Evolutionary conservation across 495 filamentous ascomycete species (phyloP).

Genomic region (Penicillium antarcticum): DNA sequence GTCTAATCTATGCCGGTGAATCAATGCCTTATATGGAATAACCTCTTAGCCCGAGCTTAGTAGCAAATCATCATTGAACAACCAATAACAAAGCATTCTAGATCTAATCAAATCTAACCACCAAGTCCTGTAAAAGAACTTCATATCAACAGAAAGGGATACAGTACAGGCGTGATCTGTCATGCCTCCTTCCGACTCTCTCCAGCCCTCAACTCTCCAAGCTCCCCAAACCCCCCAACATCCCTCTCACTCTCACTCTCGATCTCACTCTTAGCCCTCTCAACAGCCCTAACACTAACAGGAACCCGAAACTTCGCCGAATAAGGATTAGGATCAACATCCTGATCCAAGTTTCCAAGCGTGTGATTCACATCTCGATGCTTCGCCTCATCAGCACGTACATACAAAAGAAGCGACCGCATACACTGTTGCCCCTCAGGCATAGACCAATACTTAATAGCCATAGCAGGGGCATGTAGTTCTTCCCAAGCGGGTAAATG

Average conservation of each 20-base stretch:
- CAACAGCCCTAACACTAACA: not conserved
- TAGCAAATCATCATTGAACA: no score
- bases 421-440: conserved; percentile 76
- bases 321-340: conserved; percentile 86
- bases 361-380: conserved; percentile 96
- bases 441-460: conserved; percentile 84
- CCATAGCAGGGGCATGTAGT: conserved; percentile 77
- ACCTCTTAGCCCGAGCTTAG: no score
- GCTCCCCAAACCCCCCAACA: not conserved
- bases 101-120: no score
- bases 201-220: not conserved
- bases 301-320: conserved; percentile 65
- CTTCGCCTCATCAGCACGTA: conserved; percentile 88
- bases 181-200: not conserved
- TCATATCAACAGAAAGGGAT: no score
- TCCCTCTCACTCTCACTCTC: not conserved
- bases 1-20: no score
- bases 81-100: no score
- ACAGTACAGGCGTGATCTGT: not conserved
- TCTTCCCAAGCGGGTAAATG: conserved; percentile 75
- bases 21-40: no score
- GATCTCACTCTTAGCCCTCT: not conserved
- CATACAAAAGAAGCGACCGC: conserved; percentile 77
- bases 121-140: no score
- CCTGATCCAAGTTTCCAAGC: conserved; percentile 74